Base-by-base conservation (phyloP, 2,329 filamentous ascomycete species). In the Talaromyces sp. region DNA sequence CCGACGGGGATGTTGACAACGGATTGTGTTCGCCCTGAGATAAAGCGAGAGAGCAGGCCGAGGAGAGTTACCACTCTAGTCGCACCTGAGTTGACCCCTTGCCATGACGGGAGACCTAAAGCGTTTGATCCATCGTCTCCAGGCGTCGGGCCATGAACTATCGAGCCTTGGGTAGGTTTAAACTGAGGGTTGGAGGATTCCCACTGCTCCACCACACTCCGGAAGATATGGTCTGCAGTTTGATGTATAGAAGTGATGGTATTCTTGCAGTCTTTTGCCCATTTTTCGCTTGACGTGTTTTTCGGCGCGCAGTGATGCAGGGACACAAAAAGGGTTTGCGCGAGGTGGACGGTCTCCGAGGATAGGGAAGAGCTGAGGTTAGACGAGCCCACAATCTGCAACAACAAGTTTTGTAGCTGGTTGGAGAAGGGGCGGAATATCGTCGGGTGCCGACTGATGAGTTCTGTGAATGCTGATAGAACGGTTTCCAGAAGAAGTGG, bases 221-320 rank as follows among this genome's bases (percentile, higher is more conserved):
- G 87, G 69, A 96, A 90, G 0, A 96, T 82, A 65, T 88, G 85
- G 69, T 96, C 89, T 50, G 89, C 86, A 1, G 90, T 89, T 28
- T 78, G 75, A 69, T 97, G 92, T 16, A 87, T 82, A 42, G 85
- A 83, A 42, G 82, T 81, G 28, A 96, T 78, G 10, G 88, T 81
- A 7, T 79, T 78, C 54, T 83, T 83, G 53, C 93, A 77, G 16
- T 86, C 81, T 67, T 86, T 89, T 16, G 81, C 81, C 93, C 93
- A 97, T 74, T 96, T 92, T 27, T 91, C 88, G 27, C 85, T 84
- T 10, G 87, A 85, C 18, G 86, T 87, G 64, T 90, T 89, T 75
- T 96, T 97, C 5, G 91, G 87, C 1, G 91, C 89, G 59, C 91
- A 95, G 71, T 89, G 87, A 66, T 92, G 89, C 54, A 96, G 80